Conservation (phyloP, 106 monocot species). For the Phalaenopsis aphrodite region DNA sequence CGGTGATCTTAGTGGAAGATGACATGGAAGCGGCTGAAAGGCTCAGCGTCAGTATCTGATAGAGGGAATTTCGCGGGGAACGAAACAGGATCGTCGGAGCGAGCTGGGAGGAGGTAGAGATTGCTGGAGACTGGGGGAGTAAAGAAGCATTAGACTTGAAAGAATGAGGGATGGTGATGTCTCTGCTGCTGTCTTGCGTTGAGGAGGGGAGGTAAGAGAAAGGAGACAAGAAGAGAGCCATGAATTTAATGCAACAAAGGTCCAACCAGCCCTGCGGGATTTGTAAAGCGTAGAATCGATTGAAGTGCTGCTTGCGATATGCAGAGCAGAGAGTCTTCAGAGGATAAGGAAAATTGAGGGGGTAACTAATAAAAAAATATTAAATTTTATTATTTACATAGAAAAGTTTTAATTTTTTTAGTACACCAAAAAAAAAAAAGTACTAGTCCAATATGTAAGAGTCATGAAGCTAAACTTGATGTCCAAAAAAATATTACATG, state of each 20-base stretch:
- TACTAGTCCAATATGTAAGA: no score
- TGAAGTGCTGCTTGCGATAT: no score
- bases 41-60: not conserved
- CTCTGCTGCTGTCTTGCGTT: not conserved
- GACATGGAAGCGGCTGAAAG: not conserved
- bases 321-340: no score
- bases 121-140: not conserved
- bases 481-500: no score
- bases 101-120: not conserved
- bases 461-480: no score
- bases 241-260: not conserved
- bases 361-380: no score
- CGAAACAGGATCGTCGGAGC: not conserved
- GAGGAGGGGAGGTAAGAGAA: not conserved
- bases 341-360: no score
- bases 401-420: no score
- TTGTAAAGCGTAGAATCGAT: no score
- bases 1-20: constrained; percentile 6
- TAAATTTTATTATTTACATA: no score
- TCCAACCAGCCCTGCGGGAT: no score
- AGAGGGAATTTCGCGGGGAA: constrained; percentile 2
- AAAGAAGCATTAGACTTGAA: not conserved
- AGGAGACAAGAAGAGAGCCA: not conserved
- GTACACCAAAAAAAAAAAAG: no score
- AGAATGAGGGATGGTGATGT: not conserved